Percentiles rank a stretch among this genome's conserved stretches.
These are phyloP conservation scores for Sporothrix globosa DNA, from an alignment of 2,329 filamentous ascomycete species.

Conservation along the genomic window DNA sequence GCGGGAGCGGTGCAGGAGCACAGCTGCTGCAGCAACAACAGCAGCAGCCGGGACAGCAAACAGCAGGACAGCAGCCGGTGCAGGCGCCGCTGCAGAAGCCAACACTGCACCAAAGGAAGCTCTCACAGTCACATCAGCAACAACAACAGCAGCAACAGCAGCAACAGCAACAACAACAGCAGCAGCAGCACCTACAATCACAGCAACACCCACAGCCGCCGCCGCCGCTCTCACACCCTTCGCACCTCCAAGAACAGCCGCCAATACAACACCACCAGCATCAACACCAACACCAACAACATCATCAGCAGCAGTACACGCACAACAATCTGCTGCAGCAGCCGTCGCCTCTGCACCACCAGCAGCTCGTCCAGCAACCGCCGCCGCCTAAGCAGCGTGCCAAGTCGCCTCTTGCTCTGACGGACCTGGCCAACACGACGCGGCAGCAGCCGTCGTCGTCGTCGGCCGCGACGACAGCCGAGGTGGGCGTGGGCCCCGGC, in stretches of 20 bases:
- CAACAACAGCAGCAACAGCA: conserved; percentile 21
- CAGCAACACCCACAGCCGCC: not conserved
- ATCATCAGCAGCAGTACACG: not conserved
- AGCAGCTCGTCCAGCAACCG: conserved; percentile 49
- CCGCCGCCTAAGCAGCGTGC: conserved; percentile 44
- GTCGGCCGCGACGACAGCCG: conserved; percentile 47
- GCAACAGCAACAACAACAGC: conserved; percentile 14
- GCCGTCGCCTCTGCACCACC: conserved; percentile 38
- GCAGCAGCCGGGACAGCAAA: not conserved
- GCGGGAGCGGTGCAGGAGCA: conserved; percentile 1
- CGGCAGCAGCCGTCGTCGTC: conserved; percentile 49
- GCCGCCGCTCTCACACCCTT: not conserved
- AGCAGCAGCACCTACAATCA: not conserved
- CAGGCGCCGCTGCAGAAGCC: conserved; percentile 10
- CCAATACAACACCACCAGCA: conserved; percentile 2
- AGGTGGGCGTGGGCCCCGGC: not conserved
- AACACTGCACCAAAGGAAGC: conserved; percentile 4
- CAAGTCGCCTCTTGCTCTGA: conserved; percentile 64
- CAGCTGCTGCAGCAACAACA: conserved; percentile 18
- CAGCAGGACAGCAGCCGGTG: conserved; percentile 17
- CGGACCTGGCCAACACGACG: conserved; percentile 43
- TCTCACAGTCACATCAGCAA: conserved; percentile 14
- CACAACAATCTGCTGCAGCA: conserved; percentile 29
- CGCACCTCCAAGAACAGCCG: not conserved
- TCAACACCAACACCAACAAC: conserved; percentile 20